phyloP scores from a whole-genome alignment of 768 basidiomycete genomes.

The Termitomyces sp. region DNA sequence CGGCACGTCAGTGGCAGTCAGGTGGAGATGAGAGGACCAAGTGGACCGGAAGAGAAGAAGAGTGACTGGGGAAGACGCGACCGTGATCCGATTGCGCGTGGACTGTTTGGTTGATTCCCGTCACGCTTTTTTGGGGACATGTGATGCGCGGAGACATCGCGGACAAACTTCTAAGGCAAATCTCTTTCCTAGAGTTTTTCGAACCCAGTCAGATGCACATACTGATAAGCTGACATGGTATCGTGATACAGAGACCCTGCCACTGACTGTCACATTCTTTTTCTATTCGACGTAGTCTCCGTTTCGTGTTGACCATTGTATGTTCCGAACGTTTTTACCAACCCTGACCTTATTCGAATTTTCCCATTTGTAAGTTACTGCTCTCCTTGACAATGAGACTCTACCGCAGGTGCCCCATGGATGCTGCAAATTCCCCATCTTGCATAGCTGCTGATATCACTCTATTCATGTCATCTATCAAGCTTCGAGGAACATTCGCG shows the following conservation, averaged over 20 bases:
- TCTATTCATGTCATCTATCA: too few species aligned
- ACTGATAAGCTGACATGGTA: neutral
- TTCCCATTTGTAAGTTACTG: too few species aligned
- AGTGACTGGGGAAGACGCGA: neutral
- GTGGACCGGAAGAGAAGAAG: neutral
- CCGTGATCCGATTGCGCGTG: neutral
- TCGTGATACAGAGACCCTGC: neutral
- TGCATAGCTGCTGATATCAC: too few species aligned
- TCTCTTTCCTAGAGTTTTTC: neutral
- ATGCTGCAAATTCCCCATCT: too few species aligned
- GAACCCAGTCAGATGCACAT: neutral
- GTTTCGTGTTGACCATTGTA: too few species aligned
- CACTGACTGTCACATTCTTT: too few species aligned
- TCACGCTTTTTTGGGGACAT: neutral
- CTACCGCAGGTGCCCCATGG: too few species aligned
- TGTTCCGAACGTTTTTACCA: too few species aligned
- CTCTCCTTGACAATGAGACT: too few species aligned
- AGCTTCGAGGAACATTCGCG: too few species aligned
- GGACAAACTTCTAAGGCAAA: neutral
- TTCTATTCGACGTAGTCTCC: too few species aligned
- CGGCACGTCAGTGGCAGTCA: neutral
- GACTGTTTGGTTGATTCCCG: neutral
- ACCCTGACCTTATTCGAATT: too few species aligned
- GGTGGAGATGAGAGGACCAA: neutral
- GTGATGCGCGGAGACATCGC: neutral